Evolutionary conservation across 352 stramenopile genomes (phyloP).

Genomic region (Elongisporangium anandrum): DNA sequence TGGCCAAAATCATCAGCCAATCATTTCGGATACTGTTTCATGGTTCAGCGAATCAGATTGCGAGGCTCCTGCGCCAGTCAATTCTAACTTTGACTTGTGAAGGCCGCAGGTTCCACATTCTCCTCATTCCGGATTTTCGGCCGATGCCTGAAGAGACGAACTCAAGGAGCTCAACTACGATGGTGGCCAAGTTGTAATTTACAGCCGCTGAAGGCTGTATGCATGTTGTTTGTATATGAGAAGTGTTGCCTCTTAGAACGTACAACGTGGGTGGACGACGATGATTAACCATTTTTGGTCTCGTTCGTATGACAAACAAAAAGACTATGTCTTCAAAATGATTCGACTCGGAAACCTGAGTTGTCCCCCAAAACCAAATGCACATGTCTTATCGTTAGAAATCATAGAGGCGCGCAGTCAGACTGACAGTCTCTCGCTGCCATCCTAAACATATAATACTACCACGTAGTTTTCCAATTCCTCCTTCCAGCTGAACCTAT

Average conservation of each 20-base stretch:
- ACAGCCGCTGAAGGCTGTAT: neutral
- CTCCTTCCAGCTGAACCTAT: no score
- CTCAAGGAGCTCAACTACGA: no score
- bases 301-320: constrained; percentile 50
- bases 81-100: neutral
- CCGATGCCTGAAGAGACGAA: neutral
- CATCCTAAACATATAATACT: neutral
- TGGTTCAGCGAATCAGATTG: neutral
- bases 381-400: neutral
- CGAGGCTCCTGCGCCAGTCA: neutral
- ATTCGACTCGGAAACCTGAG: constrained; percentile 59
- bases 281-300: constrained; percentile 70
- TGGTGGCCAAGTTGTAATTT: no score
- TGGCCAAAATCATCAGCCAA: neutral
- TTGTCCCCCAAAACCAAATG: constrained; percentile 15
- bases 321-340: constrained; percentile 21
- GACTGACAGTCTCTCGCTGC: no score
- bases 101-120: no score
- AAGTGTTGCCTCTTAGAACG: neutral
- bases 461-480: neutral
- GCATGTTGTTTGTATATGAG: neutral
- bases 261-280: constrained; percentile 6
- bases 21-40: neutral
- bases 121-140: neutral
- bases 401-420: no score